Evolutionary conservation across 73 alveolate species (phyloP).

Genomic region (Paraurostyla sp.): DNA sequence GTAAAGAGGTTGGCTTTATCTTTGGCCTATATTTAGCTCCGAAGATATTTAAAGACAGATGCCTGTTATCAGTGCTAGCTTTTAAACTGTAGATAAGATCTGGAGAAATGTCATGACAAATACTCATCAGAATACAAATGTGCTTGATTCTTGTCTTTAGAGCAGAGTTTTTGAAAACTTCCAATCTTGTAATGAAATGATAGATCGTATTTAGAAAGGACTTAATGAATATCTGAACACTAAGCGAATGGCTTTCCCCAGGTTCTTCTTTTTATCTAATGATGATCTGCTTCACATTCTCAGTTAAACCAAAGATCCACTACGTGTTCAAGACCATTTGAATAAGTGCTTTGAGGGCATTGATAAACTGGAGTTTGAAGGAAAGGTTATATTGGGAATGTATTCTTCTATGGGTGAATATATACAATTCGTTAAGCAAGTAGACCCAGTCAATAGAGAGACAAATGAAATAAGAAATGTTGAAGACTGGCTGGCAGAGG

Average conservation of each 20-base stretch:
- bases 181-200: constrained; percentile 81
- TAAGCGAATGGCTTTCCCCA: constrained; percentile 94
- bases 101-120: constrained; percentile 94
- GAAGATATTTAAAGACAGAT: constrained; percentile 91
- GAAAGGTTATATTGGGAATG: constrained; percentile 69
- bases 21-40: constrained; percentile 91
- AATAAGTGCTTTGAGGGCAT: constrained; percentile 91
- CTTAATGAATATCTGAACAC: constrained; percentile 87
- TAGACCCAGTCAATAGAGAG: constrained; percentile 83
- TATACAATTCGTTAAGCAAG: constrained; percentile 71
- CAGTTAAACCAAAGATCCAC: constrained; percentile 88
- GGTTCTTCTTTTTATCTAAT: constrained; percentile 90
- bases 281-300: constrained; percentile 87
- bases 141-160: constrained; percentile 90
- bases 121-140: constrained; percentile 87
- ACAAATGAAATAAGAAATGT: constrained; percentile 78
- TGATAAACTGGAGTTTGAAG: constrained; percentile 76
- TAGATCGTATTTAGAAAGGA: constrained; percentile 86
- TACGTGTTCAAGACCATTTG: constrained; percentile 85
- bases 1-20: constrained; percentile 89
- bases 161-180: constrained; percentile 91
- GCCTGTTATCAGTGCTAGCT: constrained; percentile 91
- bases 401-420: constrained; percentile 85
- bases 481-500: constrained; percentile 81
- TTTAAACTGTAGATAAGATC: constrained; percentile 92